Evolutionary conservation across 139 green algal species (phyloP), one percentile per base, ranked within the genome.

Genomic region (Chlamydomonas sp.): DNA sequence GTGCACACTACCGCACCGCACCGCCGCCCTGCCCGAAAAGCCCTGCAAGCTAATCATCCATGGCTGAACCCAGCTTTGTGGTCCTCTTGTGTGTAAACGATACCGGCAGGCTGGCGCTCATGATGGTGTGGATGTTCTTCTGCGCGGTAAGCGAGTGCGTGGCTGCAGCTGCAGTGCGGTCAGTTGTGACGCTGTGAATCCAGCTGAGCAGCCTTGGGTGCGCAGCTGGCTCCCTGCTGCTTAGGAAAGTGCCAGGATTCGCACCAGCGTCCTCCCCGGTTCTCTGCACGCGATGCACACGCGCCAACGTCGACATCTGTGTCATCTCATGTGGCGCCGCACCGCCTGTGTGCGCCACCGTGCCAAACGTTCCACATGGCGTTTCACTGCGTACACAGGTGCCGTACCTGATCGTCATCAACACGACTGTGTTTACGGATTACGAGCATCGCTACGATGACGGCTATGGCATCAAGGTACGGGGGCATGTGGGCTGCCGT

Each of bases 371-470:
- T 18, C 17, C 9, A 57, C 31, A 16, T 20, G 6, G 9, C 69
- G 17, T 15, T 5, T 6, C 69, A 4, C 67, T 15, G 12, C 12
- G 9, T 6, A 5, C 6, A 1, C 83, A 87, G 83, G 49, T 87
- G 63, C 83, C 83, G n/a, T 87, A 87, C 83, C 31, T 87, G 1
- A 75, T 91, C 60, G 63, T 89, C 5, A 86, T 89, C 87, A 93
- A 91, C 79, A 93, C 83, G 20, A 89, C 74, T 57, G 75, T 80
- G 9, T 91, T 93, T 68, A 93, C 90, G 3, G 87, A 80, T 18
- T 64, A 68, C 58, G n/a, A 71, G 14, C 75, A 88, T 77, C 76
- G 73, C 4, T 12, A 78, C 15, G 67, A 84, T 18, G 1, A 80
- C 60, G 49, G 58, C 4, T 80, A 49, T 59, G 85, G 85, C 60